Conservation (phyloP, 768 basidiomycete species). For the Psilocybe cubensis region DNA sequence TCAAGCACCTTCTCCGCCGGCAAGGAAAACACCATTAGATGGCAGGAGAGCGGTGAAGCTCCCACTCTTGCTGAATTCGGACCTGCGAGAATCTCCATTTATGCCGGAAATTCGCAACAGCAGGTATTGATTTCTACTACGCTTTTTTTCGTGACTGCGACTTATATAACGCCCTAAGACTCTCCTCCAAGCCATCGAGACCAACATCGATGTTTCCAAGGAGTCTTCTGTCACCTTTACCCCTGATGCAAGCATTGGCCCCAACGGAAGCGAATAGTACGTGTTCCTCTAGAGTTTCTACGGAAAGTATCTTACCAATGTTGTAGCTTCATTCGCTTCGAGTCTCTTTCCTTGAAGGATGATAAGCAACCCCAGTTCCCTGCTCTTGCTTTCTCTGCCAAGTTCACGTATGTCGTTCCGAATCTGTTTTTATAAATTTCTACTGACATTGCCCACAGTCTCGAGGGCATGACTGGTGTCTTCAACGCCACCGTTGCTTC, state of each 20-base stretch:
- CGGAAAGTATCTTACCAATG: not conserved
- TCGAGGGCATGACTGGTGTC: conserved; percentile 70
- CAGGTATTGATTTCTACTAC: conserved; percentile 50
- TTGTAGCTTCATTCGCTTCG: conserved; percentile 76
- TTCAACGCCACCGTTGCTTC: conserved; percentile 61
- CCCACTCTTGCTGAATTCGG: conserved; percentile 61
- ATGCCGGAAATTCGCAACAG: conserved; percentile 58
- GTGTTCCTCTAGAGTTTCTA: conserved; percentile 18
- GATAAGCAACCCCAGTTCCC: conserved; percentile 53
- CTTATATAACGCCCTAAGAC: conserved; percentile 42
- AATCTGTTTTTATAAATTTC: not conserved
- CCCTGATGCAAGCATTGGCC: conserved; percentile 54
- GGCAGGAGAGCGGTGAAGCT: conserved; percentile 56
- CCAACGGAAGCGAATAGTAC: conserved; percentile 59
- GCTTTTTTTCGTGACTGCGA: not conserved
- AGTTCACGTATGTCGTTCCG: conserved; percentile 65
- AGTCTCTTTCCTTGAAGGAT: conserved; percentile 61
- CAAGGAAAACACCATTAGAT: conserved; percentile 49
- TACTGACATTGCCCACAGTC: conserved; percentile 34
- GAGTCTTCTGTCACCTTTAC: conserved; percentile 52
- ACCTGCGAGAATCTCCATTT: conserved; percentile 55
- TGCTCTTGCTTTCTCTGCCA: conserved; percentile 76
- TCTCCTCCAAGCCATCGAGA: conserved; percentile 52
- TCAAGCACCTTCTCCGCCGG: conserved; percentile 53
- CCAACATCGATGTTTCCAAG: conserved; percentile 54